Evolutionary conservation across 495 filamentous ascomycete genomes (phyloP).

Genomic region (Aspergillus incahuasiensis): DNA sequence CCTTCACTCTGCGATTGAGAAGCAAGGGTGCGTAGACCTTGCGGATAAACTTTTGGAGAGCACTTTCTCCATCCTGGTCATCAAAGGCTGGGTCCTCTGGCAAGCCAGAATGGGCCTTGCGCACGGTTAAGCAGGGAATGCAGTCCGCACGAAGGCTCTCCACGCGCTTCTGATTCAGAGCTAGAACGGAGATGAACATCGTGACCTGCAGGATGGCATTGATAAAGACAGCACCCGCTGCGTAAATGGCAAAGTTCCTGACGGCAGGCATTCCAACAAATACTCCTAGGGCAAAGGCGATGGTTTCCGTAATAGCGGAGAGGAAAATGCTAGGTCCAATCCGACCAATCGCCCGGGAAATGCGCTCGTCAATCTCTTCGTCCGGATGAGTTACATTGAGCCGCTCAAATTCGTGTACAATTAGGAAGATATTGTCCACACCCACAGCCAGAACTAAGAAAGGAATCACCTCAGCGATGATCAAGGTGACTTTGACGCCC

Average conservation of each 20-base stretch:
- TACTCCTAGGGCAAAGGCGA: constrained; percentile 86
- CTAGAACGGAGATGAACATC: constrained; percentile 89
- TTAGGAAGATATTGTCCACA: constrained; percentile 98
- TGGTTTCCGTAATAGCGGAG: constrained; percentile 86
- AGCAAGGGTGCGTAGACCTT: constrained; percentile 81
- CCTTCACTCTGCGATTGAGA: constrained; percentile 73
- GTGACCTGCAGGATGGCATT: constrained; percentile 93
- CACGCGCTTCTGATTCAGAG: constrained; percentile 82
- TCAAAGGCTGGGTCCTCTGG: constrained; percentile 55
- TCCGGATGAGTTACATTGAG: constrained; percentile 87
- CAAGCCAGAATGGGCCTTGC: constrained; percentile 52
- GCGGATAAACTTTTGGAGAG: constrained; percentile 78
- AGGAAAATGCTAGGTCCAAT: constrained; percentile 98
- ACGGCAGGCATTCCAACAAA: constrained; percentile 97
- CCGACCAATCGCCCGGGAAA: constrained; percentile 79
- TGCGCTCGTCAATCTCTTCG: constrained; percentile 74
- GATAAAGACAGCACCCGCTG: constrained; percentile 92
- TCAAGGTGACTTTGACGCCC: constrained; percentile 88
- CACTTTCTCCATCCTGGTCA: constrained; percentile 62
- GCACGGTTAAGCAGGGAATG: constrained; percentile 79
- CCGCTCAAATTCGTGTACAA: constrained; percentile 96
- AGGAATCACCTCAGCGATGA: constrained; percentile 97
- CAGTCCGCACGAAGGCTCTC: constrained; percentile 88
- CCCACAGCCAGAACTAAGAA: constrained; percentile 95
- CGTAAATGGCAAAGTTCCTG: constrained; percentile 93